Base-by-base conservation (phyloP, 73 alveolate species). In the Urostyla sp. region DNA sequence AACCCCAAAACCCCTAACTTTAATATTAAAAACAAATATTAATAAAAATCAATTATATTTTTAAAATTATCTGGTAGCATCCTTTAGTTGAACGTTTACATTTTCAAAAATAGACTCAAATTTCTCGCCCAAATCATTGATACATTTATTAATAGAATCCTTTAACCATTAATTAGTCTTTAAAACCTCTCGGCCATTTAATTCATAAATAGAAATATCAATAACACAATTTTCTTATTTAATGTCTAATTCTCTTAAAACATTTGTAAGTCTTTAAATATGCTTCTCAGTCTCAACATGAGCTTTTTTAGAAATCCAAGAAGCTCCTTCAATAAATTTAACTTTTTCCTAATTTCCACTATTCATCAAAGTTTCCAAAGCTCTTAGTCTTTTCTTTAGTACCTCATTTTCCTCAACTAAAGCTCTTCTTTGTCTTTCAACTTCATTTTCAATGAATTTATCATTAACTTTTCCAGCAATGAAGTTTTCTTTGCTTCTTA, bases 281-380 rank as follows among this genome's bases (percentile, higher is more conserved):
- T 31, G 59, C n/a, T 38, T 54, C 36, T 56, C 78, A 0, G 67
- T 37, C 69, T 75, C 67, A n/a, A 31, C 20, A 13, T 56, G 67
- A 37, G 73, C 81, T 38, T 76, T 75, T 46, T 46, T 58, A n/a
- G 84, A 85, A 67, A 85, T 85, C 93, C 93, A 85, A 16, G 79
- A 59, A 16, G 93, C 93, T 16, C 93, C 93, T 54, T 85, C 93
- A 88, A 85, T 85, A 58, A 85, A 85, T 49, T 85, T 85, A 51
- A 89, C 49, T 43, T 60, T 59, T 37, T 85, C 88, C 27, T 34
- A 37, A 50, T 45, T 75, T 2, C 84, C 84, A 44, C 67, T 40
- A 21, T 69, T 5, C 3, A 48, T 32, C 28, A 69, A 48, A 37
- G 84, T 48, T 48, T 69, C 84, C 5, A 69, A 13, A 3, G 84